phyloP scores from a whole-genome alignment of 2,329 filamentous ascomycete species.

The Blumeriella jaapii region DNA sequence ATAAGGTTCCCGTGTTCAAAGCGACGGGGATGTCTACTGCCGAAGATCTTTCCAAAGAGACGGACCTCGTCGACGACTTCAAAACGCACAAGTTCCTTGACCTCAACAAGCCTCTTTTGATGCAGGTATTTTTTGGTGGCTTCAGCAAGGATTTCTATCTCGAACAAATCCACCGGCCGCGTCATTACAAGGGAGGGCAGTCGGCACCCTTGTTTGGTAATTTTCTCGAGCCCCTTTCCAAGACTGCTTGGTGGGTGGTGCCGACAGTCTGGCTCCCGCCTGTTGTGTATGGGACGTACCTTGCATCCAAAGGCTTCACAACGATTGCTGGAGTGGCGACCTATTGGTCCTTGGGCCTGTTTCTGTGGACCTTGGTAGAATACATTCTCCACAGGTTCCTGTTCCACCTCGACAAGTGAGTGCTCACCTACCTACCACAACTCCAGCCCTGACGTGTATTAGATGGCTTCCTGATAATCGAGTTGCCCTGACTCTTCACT shows the following conservation, averaged over 20 bases:
- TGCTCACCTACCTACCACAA: slow-evolving; percentile 13
- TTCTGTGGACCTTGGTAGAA: slow-evolving; percentile 81
- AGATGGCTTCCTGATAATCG: slow-evolving; percentile 87
- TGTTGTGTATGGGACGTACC: slow-evolving; percentile 58
- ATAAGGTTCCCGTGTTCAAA: slow-evolving; percentile 35
- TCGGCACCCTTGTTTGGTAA: slow-evolving; percentile 95
- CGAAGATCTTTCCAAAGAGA: slow-evolving; percentile 79
- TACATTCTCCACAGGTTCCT: slow-evolving; percentile 81
- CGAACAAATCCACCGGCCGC: slow-evolving; percentile 86
- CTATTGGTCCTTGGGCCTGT: slow-evolving; percentile 62
- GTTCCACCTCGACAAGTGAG: slow-evolving; percentile 88
- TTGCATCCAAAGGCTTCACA: slow-evolving; percentile 51
- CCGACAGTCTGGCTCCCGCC: slow-evolving; percentile 77
- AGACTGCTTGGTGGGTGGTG: slow-evolving; percentile 90
- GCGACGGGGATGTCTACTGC: slow-evolving; percentile 79
- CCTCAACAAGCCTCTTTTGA: slow-evolving; percentile 68
- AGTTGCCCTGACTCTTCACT: slow-evolving; percentile 76
- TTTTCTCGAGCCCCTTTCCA: slow-evolving; percentile 92
- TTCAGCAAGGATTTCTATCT: slow-evolving; percentile 96
- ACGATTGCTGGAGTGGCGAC: slow-evolving; percentile 35
- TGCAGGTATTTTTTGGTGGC: slow-evolving; percentile 78
- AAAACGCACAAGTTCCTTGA: slow-evolving; percentile 91
- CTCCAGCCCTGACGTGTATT: slow-evolving; percentile 22
- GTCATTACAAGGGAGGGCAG: slow-evolving; percentile 87
- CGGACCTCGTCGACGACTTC: slow-evolving; percentile 65